Evolutionary conservation across 768 basidiomycete genomes (phyloP).

Genomic region (Panus rudis): DNA sequence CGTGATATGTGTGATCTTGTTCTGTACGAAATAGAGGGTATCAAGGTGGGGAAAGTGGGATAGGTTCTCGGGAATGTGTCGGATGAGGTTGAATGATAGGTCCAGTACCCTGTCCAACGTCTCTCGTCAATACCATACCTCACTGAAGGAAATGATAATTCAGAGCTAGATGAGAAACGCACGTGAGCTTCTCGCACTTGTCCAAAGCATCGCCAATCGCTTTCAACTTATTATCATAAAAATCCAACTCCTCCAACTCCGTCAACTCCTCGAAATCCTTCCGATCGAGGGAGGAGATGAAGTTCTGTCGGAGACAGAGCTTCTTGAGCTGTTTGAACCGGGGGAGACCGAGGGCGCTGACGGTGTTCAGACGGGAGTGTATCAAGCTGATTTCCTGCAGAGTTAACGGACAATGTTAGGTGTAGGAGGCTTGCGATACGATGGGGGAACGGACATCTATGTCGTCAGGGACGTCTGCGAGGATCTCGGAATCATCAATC

Average conservation of each 20-base stretch:
- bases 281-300: conserved; percentile 64
- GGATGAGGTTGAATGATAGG: conserved; percentile 90
- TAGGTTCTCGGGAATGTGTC: conserved; percentile 58
- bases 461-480: conserved; percentile 77
- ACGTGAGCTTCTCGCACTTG: conserved; percentile 49
- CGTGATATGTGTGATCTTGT: conserved; percentile 79
- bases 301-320: conserved; percentile 84
- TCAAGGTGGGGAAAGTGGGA: conserved; percentile 51
- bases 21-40: conserved; percentile 93
- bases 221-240: conserved; percentile 95
- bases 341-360: conserved; percentile 58
- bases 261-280: conserved; percentile 59
- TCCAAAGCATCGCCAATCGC: conserved; percentile 60
- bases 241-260: conserved; percentile 80
- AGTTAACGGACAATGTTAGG: conserved; percentile 10
- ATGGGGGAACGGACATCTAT: conserved; percentile 54
- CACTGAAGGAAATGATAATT: background rate
- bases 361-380: conserved; percentile 68
- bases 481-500: conserved; percentile 42
- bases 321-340: conserved; percentile 66
- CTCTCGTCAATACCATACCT: background rate
- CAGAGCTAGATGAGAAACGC: conserved; percentile 22
- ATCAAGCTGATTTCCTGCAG: conserved; percentile 80
- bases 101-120: conserved; percentile 60
- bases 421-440: background rate